These are phyloP conservation scores for Aspergillus flavus DNA, from an alignment of 2,329 filamentous ascomycete genomes.

Conservation along the genomic window DNA sequence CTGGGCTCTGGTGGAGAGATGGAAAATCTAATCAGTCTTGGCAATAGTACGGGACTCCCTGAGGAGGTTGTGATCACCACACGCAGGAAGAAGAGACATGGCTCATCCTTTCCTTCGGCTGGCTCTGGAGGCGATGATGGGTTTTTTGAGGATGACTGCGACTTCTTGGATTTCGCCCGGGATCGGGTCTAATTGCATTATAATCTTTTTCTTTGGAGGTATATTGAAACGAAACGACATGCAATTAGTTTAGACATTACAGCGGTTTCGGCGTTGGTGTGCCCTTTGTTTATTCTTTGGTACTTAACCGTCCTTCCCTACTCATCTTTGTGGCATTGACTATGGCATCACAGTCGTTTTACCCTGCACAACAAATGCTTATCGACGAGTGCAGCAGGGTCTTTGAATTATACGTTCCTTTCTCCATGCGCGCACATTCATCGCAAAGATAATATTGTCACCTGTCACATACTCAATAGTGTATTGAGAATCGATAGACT, in stretches of 20 bases:
- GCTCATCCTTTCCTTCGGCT: constrained; percentile 34
- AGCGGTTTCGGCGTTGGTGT: constrained; percentile 21
- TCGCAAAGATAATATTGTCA: neutral
- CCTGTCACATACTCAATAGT: constrained; percentile 15
- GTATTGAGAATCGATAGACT: constrained; percentile 13
- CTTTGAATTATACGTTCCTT: constrained; percentile 1
- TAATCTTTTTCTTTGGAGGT: neutral
- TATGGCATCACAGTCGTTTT: neutral
- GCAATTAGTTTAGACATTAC: constrained; percentile 21
- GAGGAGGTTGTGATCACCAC: constrained; percentile 85
- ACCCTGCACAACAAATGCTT: neutral
- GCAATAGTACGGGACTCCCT: constrained; percentile 59
- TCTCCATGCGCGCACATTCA: constrained; percentile 2
- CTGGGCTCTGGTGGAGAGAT: constrained; percentile 43
- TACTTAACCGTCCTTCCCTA: constrained; percentile 1
- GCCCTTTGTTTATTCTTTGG: constrained; percentile 12
- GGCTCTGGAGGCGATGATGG: constrained; percentile 59
- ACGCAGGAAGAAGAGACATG: constrained; percentile 63
- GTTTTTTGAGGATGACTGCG: constrained; percentile 91
- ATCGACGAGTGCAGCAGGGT: neutral
- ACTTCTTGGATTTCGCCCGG: constrained; percentile 82
- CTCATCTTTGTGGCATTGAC: neutral
- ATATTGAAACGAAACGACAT: neutral
- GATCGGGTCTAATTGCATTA: constrained; percentile 50
- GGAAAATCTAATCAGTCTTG: constrained; percentile 54